Evolutionary conservation across 208 protist species (phyloP).

Genomic region (Balamuthia mandrillaris): DNA sequence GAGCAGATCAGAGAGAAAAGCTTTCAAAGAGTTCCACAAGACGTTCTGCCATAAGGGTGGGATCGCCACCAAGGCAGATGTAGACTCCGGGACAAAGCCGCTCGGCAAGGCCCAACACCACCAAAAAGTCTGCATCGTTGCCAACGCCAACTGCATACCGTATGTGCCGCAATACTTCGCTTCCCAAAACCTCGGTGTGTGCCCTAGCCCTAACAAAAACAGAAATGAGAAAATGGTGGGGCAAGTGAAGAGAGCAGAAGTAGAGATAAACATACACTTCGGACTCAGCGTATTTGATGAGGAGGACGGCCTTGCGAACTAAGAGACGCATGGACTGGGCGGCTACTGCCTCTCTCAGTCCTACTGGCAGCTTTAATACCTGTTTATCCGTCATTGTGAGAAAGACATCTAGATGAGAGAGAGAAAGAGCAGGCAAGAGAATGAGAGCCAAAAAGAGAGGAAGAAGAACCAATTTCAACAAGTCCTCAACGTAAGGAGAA

Average conservation of each 20-base stretch:
- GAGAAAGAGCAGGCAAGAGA: too few relatives aligned
- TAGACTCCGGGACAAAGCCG: neutral
- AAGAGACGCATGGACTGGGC: neutral
- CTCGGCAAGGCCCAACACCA: neutral
- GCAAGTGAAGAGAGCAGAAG: neutral
- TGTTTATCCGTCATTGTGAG: too few relatives aligned
- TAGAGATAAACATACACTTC: neutral
- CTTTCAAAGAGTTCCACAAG: constrained; percentile 26
- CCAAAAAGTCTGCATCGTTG: neutral
- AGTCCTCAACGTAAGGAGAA: too few relatives aligned
- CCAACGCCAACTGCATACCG: neutral
- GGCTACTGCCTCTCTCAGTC: neutral
- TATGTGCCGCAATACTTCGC: neutral
- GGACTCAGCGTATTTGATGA: neutral
- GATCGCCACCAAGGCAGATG: neutral
- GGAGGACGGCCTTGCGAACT: neutral
- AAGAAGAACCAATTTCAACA: too few relatives aligned
- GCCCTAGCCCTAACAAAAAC: neutral
- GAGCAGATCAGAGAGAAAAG: too few relatives aligned
- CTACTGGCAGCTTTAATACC: neutral
- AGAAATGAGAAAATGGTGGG: neutral
- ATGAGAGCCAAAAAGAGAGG: too few relatives aligned
- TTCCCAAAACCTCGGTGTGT: neutral
- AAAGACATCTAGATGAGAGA: too few relatives aligned
- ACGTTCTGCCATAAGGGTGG: neutral